Evolutionary conservation across 2,329 filamentous ascomycete genomes (phyloP).

Genomic region (Aciculosporium take): DNA sequence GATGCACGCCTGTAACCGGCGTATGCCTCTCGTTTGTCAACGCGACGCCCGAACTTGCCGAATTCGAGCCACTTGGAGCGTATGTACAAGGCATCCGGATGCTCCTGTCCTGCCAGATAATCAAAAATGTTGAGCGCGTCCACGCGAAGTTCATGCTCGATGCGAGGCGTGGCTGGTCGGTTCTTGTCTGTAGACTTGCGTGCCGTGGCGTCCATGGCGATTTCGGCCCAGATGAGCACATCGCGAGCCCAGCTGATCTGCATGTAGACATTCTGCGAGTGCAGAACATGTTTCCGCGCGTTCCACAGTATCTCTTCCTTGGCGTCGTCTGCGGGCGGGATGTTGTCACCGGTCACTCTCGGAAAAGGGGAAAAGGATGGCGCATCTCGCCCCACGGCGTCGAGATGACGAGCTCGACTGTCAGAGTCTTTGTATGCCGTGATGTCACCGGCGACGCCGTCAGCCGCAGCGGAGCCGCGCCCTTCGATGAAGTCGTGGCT

Average conservation of each 20-base stretch:
- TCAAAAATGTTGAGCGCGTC: conserved; percentile 87
- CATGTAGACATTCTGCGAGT: conserved; percentile 89
- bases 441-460: conserved; percentile 23
- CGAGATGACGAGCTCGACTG: conserved; percentile 21
- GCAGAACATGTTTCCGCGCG: conserved; percentile 69
- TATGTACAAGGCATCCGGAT: conserved; percentile 90
- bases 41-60: conserved; percentile 79
- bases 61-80: conserved; percentile 96
- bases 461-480: conserved; percentile 15
- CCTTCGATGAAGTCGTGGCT: conserved; percentile 1
- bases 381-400: conserved; percentile 35
- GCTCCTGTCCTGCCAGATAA: conserved; percentile 79
- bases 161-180: conserved; percentile 65
- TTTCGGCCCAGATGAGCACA: conserved; percentile 76
- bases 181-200: conserved; percentile 40
- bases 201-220: conserved; percentile 60
- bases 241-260: conserved; percentile 96
- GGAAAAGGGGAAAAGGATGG: conserved; percentile 90
- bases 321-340: conserved; percentile 87
- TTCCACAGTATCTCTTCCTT: conserved; percentile 82
- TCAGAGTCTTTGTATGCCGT: conserved; percentile 24
- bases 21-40: conserved; percentile 93
- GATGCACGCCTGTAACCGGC: conserved; percentile 73
- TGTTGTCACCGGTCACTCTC: conserved; percentile 69
- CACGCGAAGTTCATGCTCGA: conserved; percentile 74